phyloP scores from a whole-genome alignment of 352 stramenopile species.

The Phytopythium delawarense region DNA sequence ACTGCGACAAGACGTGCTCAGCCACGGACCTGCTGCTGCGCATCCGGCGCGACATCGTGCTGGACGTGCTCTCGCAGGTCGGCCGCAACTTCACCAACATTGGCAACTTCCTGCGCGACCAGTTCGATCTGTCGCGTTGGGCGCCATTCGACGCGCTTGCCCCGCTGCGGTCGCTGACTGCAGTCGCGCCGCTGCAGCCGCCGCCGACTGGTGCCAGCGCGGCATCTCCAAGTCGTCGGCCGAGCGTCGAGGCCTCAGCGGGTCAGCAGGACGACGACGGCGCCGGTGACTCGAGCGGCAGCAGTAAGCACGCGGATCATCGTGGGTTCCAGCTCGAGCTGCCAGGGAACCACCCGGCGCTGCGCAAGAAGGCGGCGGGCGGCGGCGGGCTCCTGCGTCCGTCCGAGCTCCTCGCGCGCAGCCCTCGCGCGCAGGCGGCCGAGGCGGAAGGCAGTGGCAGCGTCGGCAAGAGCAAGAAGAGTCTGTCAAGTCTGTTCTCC shows the following conservation, averaged over 20 bases:
- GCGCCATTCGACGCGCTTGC: constrained; percentile 61
- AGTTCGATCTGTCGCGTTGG: constrained; percentile 71
- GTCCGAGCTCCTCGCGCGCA: constrained; percentile 6
- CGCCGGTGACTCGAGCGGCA: constrained; percentile 8
- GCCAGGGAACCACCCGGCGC: constrained; percentile 35
- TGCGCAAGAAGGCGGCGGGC: constrained; percentile 19
- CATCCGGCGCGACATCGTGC: constrained; percentile 73
- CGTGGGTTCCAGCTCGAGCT: constrained; percentile 42
- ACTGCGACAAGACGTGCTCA: constrained; percentile 86
- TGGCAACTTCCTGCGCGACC: constrained; percentile 72
- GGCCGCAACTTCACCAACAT: constrained; percentile 87
- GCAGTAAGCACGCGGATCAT: constrained; percentile 1
- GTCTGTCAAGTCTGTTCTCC: constrained; percentile 27
- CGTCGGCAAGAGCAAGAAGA: constrained; percentile 20
- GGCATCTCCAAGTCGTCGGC: background rate
- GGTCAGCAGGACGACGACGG: constrained; percentile 16
- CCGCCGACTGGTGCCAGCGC: background rate
- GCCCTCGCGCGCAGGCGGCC: constrained; percentile 1
- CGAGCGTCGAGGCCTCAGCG: background rate
- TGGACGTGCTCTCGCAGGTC: constrained; percentile 82
- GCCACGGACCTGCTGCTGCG: constrained; percentile 62
- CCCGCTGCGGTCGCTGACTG: constrained; percentile 47
- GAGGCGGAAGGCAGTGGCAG: background rate
- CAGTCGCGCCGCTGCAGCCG: constrained; percentile 10
- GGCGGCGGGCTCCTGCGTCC: background rate